Evolutionary conservation across 2,329 filamentous ascomycete genomes (phyloP), one percentile per base, ranked within the genome.

Genomic region (Coleophoma crateriformis): DNA sequence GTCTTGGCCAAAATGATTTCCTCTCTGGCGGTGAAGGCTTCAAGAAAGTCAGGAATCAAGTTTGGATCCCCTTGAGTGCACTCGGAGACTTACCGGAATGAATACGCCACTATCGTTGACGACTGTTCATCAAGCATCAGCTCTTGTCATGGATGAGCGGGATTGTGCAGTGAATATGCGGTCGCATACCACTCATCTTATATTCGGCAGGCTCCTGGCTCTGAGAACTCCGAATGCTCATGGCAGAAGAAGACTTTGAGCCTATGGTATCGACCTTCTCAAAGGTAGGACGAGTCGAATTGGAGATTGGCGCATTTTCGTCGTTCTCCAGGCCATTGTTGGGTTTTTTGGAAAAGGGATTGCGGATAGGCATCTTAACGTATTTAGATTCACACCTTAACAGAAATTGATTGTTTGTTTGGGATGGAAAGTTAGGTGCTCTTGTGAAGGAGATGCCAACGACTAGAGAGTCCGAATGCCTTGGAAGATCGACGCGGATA

Each of bases 41-140:
- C 39, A 19, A 54, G 33, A 38, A 41, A 48, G 51, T 61, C 52
- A 65, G 59, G 60, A 50, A 19, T 27, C 17, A 27, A 27, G 27
- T 27, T 27, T 27, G 27, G 5, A 10, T 27, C 27, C 27, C 8
- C 8, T 27, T 27, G 27, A 27, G 27, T 27, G 14, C 15, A 10
- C 3, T 20, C 6, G 14, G 32, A 19, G 35, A 58, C 81, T 70
- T 83, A 94, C 90, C 61, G 92, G 92, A 58, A 97, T 81, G 71
- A 95, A 97, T 54, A 96, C 87, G 58, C 92, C 92, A 67, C 88
- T 95, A 70, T 95, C 91, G 66, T 95, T 95, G 68, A 97, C 94
- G 57, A 96, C 92, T 96, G 67, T 59, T 57, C 27, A 27, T 27
- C 27, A 7, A 27, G 6, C 8, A 27, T 27, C 27, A 27, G 27